Percentiles rank a stretch among this genome's conserved stretches.
Evolutionary conservation across 1,284 basidiomycete species (phyloP).

Genomic region (Mycena citricolor): DNA sequence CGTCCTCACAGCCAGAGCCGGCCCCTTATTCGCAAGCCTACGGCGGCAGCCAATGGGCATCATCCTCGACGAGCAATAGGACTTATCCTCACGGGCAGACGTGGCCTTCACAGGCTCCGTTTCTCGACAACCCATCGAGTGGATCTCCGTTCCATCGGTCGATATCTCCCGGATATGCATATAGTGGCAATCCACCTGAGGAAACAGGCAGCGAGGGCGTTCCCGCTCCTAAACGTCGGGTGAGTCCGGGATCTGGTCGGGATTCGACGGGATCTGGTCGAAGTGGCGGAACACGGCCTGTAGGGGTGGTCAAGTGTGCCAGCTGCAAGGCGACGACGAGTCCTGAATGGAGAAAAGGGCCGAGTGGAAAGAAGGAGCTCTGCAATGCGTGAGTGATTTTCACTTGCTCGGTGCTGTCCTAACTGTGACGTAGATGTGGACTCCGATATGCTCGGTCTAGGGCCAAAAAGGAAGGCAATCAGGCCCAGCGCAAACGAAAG

Average conservation of each 20-base stretch:
- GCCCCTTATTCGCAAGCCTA: slow-evolving; percentile 43
- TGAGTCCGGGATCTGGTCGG: slow-evolving; percentile 42
- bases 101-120: slow-evolving; percentile 37
- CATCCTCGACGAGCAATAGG: slow-evolving; percentile 42
- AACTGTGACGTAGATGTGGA: slow-evolving; percentile 58
- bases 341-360: slow-evolving; percentile 94
- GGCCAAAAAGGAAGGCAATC: slow-evolving; percentile 75
- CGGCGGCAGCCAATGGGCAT: slow-evolving; percentile 22
- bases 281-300: slow-evolving; percentile 57
- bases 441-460: slow-evolving; percentile 78
- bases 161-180: slow-evolving; percentile 42
- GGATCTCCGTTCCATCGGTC: slow-evolving; percentile 36
- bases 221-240: slow-evolving; percentile 62
- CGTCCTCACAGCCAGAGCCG: slow-evolving; percentile 39
- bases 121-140: slow-evolving; percentile 32
- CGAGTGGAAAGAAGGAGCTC: slow-evolving; percentile 86
- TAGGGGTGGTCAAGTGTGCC: slow-evolving; percentile 73
- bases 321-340: slow-evolving; percentile 84
- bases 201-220: slow-evolving; percentile 47
- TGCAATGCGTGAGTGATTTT: slow-evolving; percentile 82
- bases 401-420: slow-evolving; percentile 22
- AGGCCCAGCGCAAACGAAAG: slow-evolving; percentile 42
- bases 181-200: slow-evolving; percentile 34
- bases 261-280: slow-evolving; percentile 39
- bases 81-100: slow-evolving; percentile 41